Conservation (phyloP, 176 grass and related monocot species). For the Musa acuminata region DNA sequence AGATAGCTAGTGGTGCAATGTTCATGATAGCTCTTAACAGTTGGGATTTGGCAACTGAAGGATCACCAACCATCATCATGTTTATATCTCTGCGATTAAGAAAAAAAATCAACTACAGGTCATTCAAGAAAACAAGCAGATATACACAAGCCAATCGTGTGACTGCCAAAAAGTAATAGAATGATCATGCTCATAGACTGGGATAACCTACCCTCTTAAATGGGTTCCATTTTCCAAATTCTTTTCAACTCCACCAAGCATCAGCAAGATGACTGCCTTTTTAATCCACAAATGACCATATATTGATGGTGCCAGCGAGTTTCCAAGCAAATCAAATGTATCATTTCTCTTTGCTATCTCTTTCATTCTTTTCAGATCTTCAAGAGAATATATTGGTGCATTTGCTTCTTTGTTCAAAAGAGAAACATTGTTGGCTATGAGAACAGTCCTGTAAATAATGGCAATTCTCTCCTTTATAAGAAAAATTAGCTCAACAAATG, state of each 20-base stretch:
- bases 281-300: slow-evolving; percentile 95
- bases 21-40: slow-evolving; percentile 94
- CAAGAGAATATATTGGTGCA: slow-evolving; percentile 69
- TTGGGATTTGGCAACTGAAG: slow-evolving; percentile 97
- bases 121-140: not conserved
- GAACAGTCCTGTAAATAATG: slow-evolving; percentile 59
- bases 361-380: slow-evolving; percentile 85
- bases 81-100: slow-evolving; percentile 77
- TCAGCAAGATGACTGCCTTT: slow-evolving; percentile 85
- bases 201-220: slow-evolving; percentile 70
- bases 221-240: slow-evolving; percentile 98
- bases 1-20: slow-evolving; percentile 88
- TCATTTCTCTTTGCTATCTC: slow-evolving; percentile 82
- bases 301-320: slow-evolving; percentile 92
- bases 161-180: not conserved
- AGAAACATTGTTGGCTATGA: slow-evolving; percentile 87
- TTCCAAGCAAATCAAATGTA: slow-evolving; percentile 74
- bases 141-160: not conserved
- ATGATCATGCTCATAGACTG: not conserved
- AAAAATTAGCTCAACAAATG: not conserved
- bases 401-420: slow-evolving; percentile 97
- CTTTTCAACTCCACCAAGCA: slow-evolving; percentile 97
- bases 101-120: slow-evolving; percentile 2
- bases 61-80: slow-evolving; percentile 99
- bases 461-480: not conserved